Conservation (phyloP, 75 land plant genomes). For the Larix kaempferi region DNA sequence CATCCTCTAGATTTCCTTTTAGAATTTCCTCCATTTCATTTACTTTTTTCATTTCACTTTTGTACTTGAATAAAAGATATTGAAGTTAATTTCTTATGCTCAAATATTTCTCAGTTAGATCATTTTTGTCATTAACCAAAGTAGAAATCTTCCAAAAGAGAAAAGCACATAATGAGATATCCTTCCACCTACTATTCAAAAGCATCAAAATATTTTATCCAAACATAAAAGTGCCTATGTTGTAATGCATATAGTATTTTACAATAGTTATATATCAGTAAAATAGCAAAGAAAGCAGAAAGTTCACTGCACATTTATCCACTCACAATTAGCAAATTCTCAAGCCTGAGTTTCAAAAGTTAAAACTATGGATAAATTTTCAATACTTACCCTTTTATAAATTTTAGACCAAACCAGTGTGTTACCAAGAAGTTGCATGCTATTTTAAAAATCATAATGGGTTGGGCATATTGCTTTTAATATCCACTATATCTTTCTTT, state of each 20-base stretch:
- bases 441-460: too few relatives aligned
- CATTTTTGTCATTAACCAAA: conserved; percentile 42
- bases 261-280: background rate
- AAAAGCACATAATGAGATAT: background rate
- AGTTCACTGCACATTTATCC: background rate
- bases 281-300: background rate
- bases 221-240: background rate
- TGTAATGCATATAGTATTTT: background rate
- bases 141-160: conserved; percentile 37
- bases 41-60: conserved; percentile 31
- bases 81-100: conserved; percentile 35
- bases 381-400: background rate
- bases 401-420: background rate
- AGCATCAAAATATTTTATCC: background rate
- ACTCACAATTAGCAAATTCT: background rate
- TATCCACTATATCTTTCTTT: too few relatives aligned
- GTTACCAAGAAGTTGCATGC: background rate
- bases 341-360: background rate
- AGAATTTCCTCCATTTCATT: conserved; percentile 23
- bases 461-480: too few relatives aligned
- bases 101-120: conserved; percentile 28
- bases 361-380: background rate
- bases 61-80: conserved; percentile 19
- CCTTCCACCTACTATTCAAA: background rate
- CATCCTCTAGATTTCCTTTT: conserved; percentile 20